Percentiles rank a stretch among this genome's conserved stretches.
These are phyloP conservation scores for Furcasterigmium sp. DNA, from an alignment of 2,329 filamentous ascomycete species.

Conservation along the genomic window DNA sequence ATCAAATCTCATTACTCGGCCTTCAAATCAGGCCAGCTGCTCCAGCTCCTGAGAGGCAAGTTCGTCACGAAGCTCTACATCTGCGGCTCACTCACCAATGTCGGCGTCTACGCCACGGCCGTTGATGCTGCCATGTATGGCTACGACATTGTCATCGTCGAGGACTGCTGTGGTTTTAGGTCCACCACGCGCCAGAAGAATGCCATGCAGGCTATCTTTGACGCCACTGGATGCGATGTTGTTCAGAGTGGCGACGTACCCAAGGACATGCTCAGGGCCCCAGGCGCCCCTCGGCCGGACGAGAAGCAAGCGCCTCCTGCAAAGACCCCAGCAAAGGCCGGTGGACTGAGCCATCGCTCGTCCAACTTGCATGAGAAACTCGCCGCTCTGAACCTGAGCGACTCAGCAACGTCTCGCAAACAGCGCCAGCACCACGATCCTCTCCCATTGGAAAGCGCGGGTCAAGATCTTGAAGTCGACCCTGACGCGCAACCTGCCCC, in stretches of 20 bases:
- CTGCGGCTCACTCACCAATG: slow-evolving; percentile 79
- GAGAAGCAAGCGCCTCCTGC: neutral
- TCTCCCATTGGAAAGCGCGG: neutral
- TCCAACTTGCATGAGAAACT: slow-evolving; percentile 5
- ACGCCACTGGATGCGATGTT: slow-evolving; percentile 71
- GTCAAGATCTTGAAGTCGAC: slow-evolving; percentile 8
- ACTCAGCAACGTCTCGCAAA: neutral
- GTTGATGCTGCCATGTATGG: slow-evolving; percentile 86
- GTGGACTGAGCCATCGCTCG: too few species aligned
- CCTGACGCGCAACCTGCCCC: slow-evolving; percentile 5
- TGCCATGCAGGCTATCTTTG: slow-evolving; percentile 65
- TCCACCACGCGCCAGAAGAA: slow-evolving; percentile 62
- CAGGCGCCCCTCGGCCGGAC: neutral
- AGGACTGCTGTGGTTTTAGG: slow-evolving; percentile 84
- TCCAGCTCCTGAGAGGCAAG: slow-evolving; percentile 74
- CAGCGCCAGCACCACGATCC: neutral
- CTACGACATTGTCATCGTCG: slow-evolving; percentile 77
- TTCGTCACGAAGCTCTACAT: slow-evolving; percentile 87
- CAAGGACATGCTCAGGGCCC: slow-evolving; percentile 8
- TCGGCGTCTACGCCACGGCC: slow-evolving; percentile 87
- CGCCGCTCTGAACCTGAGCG: slow-evolving; percentile 7
- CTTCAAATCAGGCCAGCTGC: slow-evolving; percentile 67
- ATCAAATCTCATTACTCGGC: slow-evolving; percentile 84
- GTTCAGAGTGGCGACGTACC: slow-evolving; percentile 24
- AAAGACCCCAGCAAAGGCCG: slow-evolving; percentile 3